These are phyloP conservation scores for Clitocybe nebularis DNA, from an alignment of 1,284 basidiomycete genomes.

Conservation along the genomic window DNA sequence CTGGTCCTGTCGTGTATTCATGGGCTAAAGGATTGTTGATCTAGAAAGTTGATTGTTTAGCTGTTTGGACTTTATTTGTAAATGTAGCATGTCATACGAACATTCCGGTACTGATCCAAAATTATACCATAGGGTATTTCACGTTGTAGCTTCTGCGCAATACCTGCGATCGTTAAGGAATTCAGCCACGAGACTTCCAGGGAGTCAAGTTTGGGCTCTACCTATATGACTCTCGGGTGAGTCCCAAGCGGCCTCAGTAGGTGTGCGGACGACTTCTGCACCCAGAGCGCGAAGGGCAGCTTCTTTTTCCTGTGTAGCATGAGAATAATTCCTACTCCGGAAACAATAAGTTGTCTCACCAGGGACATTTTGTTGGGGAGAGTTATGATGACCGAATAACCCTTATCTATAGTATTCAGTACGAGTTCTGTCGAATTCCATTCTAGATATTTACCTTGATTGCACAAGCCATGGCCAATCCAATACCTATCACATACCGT, in stretches of 20 bases:
- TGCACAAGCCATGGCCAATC: conserved; percentile 87
- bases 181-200: conserved; percentile 67
- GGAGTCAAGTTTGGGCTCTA: conserved; percentile 40
- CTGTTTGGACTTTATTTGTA: too few species aligned
- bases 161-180: conserved; percentile 78
- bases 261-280: conserved; percentile 92
- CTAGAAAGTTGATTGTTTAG: conserved; percentile 28
- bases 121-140: conserved; percentile 87
- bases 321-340: conserved; percentile 5
- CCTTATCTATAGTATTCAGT: conserved; percentile 85
- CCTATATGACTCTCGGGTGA: conserved; percentile 88
- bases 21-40: conserved; percentile 88
- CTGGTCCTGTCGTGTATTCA: conserved; percentile 82
- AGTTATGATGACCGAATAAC: conserved; percentile 91
- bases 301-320: conserved; percentile 76
- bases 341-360: too few species aligned
- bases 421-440: conserved; percentile 26
- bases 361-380: conserved; percentile 96
- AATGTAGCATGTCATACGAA: conserved; percentile 28
- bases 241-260: conserved; percentile 85
- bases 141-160: conserved; percentile 74
- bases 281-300: conserved; percentile 88
- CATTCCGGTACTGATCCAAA: conserved; percentile 86
- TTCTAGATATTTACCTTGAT: conserved; percentile 63
- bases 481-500: conserved; percentile 61